A percentile compares a stretch with the other conserved stretches of the same genome.
Evolutionary conservation across 1,139 yeast species (phyloP).

Genomic region (Candida anutae): DNA sequence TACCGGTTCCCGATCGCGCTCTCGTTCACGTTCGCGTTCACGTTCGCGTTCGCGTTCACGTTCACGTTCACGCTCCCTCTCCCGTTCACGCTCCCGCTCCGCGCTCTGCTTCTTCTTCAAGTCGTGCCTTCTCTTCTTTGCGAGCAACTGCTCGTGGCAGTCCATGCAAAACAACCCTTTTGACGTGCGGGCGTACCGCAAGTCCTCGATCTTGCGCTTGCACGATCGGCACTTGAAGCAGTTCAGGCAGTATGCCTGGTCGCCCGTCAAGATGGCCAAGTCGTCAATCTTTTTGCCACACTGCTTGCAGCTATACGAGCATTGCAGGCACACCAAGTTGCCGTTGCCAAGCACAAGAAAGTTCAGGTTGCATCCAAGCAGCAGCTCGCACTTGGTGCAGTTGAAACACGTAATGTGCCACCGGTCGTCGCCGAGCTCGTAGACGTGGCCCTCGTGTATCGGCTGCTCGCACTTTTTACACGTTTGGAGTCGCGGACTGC

Average conservation of each 20-base stretch:
- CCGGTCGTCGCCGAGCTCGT: slow-evolving; percentile 80
- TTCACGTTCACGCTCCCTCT: too few species aligned
- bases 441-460: slow-evolving; percentile 71
- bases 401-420: slow-evolving; percentile 95
- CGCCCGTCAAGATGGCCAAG: slow-evolving; percentile 92
- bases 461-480: slow-evolving; percentile 39
- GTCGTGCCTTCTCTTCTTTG: slow-evolving; percentile 52
- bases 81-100: slow-evolving; percentile 12
- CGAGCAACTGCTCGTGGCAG: slow-evolving; percentile 82
- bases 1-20: slow-evolving; percentile 3
- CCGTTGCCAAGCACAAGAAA: slow-evolving; percentile 91
- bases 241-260: slow-evolving; percentile 85
- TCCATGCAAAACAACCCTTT: slow-evolving; percentile 91
- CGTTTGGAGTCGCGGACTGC: slow-evolving; percentile 15
- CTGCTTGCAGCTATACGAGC: slow-evolving; percentile 82
- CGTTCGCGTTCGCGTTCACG: slow-evolving; percentile 8
- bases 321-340: slow-evolving; percentile 78
- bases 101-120: slow-evolving; percentile 31
- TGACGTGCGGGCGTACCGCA: slow-evolving; percentile 87
- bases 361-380: slow-evolving; percentile 80
- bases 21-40: slow-evolving; percentile 3
- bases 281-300: slow-evolving; percentile 91
- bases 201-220: slow-evolving; percentile 78
- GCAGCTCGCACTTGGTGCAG: slow-evolving; percentile 74
- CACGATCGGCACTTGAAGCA: slow-evolving; percentile 92